Evolutionary conservation across 805 yeast genomes (phyloP).

Genomic region (Nakazawaea anatomiae): DNA sequence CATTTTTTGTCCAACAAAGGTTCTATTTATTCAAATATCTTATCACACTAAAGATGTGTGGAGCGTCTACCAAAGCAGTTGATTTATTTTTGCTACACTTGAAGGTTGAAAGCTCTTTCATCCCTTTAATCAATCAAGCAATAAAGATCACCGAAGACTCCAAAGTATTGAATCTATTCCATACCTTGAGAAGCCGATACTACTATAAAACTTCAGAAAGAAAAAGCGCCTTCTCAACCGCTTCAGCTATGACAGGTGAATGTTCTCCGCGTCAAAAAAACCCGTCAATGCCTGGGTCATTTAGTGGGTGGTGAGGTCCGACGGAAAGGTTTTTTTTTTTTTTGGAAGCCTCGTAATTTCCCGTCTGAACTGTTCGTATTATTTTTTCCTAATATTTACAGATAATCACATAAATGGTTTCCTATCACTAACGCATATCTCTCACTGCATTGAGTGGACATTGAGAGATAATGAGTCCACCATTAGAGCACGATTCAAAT

Average conservation of each 20-base stretch:
- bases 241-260: not conserved
- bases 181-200: not conserved
- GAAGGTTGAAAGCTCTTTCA: not conserved
- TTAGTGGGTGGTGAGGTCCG: not conserved
- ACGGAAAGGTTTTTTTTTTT: not conserved
- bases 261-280: not conserved
- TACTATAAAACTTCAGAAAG: not conserved
- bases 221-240: not conserved
- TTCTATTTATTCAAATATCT: conserved; percentile 16
- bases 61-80: conserved; percentile 11
- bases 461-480: not conserved
- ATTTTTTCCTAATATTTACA: not conserved
- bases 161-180: not conserved
- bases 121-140: not conserved
- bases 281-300: not conserved
- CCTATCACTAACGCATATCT: too few species aligned
- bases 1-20: conserved; percentile 17
- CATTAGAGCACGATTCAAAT: conserved; percentile 4
- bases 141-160: conserved; percentile 1
- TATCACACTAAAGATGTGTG: conserved; percentile 6
- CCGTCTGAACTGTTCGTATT: not conserved
- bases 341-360: not conserved
- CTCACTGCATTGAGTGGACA: too few species aligned
- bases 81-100: conserved; percentile 3
- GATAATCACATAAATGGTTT: too few species aligned